A percentile compares a stretch with the other conserved stretches of the same genome.
phyloP scores from a whole-genome alignment of 306 rosid genomes.

The Medicago truncatula region DNA sequence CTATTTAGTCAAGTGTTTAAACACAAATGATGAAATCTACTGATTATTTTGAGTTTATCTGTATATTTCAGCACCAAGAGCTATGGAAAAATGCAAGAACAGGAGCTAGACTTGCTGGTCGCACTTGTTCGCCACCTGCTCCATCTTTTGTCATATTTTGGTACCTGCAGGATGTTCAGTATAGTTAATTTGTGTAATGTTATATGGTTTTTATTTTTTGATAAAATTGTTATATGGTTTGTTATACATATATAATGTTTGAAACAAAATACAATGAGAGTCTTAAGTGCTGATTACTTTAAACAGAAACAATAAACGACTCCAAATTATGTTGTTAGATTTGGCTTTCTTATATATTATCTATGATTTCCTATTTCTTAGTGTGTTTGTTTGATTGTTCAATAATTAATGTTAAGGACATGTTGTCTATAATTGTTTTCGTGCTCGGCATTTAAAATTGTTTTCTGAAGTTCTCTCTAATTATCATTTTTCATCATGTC shows the following conservation, averaged over 20 bases:
- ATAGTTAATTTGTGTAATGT: conserved; percentile 50
- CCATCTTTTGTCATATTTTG: conserved; percentile 46
- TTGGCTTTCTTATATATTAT: conserved; percentile 45
- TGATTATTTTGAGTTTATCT: not conserved
- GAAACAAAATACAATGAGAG: conserved; percentile 43
- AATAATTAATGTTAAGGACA: conserved; percentile 33
- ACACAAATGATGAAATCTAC: not conserved
- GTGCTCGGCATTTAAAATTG: conserved; percentile 15
- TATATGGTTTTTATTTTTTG: too few species aligned
- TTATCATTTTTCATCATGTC: conserved; percentile 4
- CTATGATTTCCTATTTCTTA: conserved; percentile 29
- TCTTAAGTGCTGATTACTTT: conserved; percentile 39
- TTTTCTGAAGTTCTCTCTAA: not conserved
- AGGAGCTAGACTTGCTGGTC: conserved; percentile 59
- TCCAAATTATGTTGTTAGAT: conserved; percentile 48
- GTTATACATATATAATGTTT: conserved; percentile 37
- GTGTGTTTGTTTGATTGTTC: conserved; percentile 42
- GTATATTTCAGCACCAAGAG: conserved; percentile 81
- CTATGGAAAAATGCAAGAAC: conserved; percentile 86
- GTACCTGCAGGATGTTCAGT: conserved; percentile 49
- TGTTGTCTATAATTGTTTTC: conserved; percentile 47
- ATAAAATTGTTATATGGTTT: conserved; percentile 42
- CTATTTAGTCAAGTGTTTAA: too few species aligned
- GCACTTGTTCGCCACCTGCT: conserved; percentile 46
- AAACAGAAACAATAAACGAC: conserved; percentile 51